Evolutionary conservation across 805 yeast genomes (phyloP), one percentile per base, ranked within the genome.

Genomic region (Torulaspora delbrueckii): DNA sequence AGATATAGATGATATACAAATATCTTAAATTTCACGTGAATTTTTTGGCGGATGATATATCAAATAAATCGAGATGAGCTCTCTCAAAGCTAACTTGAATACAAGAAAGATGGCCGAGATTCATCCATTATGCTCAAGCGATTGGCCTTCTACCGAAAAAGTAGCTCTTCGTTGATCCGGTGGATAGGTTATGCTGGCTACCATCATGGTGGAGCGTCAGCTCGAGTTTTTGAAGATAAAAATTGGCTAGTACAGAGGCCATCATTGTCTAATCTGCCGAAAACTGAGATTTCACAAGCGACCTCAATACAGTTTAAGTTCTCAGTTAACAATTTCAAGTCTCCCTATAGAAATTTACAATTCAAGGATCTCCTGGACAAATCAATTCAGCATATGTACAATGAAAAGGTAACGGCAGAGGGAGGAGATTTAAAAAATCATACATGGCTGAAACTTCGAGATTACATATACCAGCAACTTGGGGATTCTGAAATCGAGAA

Each of bases 401-500:
- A 58, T 23, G 44, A 42, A 5, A 55, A 58, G 36, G 48, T 55
- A 3, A 36, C 41, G 3, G 47, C 55, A 6, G 40, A 45, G 22
- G 36, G 39, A 37, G 40, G 32, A 16, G 37, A 46, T 16, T 31
- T 45, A 16, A 48, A 37, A 35, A 24, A 27, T 9, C 24, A 24
- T 24, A 40, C 56, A 12, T 55, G 57, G 57, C 36, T 46, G 14
- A 50, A 43, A 13, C 45, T 55, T n/a, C 47, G 54, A 43, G 53
- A 51, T 40, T 42, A 45, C 25, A 46, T 55, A 22, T 53, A 53
- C 36, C 37, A 36, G 16, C 53, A 44, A 31, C 51, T 59, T 9
- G 38, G 50, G 7, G 48, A 52, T 38, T 32, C 38, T 5, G 27
- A 41, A 1, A 24, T 51, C 27, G 38, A 36, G 3, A 14, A 25